These are phyloP conservation scores for Metschnikowia reukaufii DNA, from an alignment of 805 yeast genomes.

Conservation along the genomic window DNA sequence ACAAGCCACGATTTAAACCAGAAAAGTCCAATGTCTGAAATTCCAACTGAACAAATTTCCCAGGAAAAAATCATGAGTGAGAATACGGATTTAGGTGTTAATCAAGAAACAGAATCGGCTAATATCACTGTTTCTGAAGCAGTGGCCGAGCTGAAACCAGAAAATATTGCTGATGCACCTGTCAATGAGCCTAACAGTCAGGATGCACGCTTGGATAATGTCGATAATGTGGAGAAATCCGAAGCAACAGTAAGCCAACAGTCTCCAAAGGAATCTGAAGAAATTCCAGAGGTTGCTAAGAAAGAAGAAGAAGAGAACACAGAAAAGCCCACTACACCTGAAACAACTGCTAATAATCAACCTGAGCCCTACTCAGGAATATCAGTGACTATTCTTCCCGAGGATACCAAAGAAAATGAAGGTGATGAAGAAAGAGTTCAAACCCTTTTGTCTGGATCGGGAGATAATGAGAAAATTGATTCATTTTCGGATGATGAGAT, in stretches of 20 bases:
- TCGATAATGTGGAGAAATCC: too few species aligned
- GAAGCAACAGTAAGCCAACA: background rate
- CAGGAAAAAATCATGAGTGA: background rate
- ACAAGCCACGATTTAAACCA: background rate
- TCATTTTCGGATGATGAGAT: conserved; percentile 21
- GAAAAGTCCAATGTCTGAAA: background rate
- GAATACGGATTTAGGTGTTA: too few species aligned
- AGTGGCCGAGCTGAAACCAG: background rate
- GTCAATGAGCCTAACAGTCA: background rate
- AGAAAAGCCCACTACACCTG: background rate
- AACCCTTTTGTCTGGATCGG: background rate
- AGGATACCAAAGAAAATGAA: background rate
- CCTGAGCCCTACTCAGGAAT: background rate
- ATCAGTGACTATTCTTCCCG: background rate
- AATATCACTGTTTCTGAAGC: background rate
- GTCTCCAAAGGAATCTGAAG: background rate
- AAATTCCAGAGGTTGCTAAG: background rate
- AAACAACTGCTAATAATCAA: background rate
- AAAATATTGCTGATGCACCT: background rate
- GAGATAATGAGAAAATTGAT: conserved; percentile 7
- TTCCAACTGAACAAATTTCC: background rate
- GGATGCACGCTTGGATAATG: background rate
- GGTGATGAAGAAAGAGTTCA: background rate
- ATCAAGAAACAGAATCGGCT: background rate
- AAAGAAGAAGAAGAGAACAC: background rate